Conservation (phyloP, 1,139 yeast genomes). For the Debaryomycetaceae sp. region DNA sequence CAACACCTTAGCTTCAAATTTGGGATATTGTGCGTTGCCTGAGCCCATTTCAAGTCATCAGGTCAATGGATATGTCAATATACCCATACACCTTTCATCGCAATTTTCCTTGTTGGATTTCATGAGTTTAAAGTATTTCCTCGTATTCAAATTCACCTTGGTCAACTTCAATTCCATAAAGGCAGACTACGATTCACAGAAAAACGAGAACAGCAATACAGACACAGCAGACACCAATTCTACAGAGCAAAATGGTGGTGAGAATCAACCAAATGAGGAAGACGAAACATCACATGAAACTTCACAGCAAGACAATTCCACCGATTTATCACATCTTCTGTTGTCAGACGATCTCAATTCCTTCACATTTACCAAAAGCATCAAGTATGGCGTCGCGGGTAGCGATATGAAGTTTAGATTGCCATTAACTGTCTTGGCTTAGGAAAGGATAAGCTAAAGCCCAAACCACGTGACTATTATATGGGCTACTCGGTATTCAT, state of each 20-base stretch:
- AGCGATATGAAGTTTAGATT: conserved; percentile 34
- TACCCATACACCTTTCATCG: conserved; percentile 31
- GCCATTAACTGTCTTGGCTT: conserved; percentile 25
- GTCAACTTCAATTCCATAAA: conserved; percentile 17
- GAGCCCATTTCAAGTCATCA: conserved; percentile 9
- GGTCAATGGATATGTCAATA: conserved; percentile 26
- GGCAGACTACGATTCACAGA: background rate
- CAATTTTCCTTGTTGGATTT: conserved; percentile 38
- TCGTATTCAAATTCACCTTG: conserved; percentile 39
- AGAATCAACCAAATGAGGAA: background rate
- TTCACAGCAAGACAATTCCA: background rate
- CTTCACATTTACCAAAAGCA: conserved; percentile 6
- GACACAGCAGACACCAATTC: background rate
- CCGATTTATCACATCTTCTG: background rate
- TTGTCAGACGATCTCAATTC: background rate
- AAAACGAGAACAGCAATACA: background rate
- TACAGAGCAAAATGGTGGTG: background rate
- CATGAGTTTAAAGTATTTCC: conserved; percentile 35
- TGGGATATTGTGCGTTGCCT: conserved; percentile 13
- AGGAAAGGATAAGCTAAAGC: background rate
- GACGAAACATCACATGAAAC: background rate
- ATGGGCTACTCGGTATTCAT: no score
- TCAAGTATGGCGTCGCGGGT: conserved; percentile 28
- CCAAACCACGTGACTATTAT: background rate
- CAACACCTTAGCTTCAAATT: conserved; percentile 33